Evolutionary conservation across 1,284 basidiomycete genomes (phyloP), one percentile per base, ranked within the genome.

Genomic region (Austroboletus novae-zelandiae): DNA sequence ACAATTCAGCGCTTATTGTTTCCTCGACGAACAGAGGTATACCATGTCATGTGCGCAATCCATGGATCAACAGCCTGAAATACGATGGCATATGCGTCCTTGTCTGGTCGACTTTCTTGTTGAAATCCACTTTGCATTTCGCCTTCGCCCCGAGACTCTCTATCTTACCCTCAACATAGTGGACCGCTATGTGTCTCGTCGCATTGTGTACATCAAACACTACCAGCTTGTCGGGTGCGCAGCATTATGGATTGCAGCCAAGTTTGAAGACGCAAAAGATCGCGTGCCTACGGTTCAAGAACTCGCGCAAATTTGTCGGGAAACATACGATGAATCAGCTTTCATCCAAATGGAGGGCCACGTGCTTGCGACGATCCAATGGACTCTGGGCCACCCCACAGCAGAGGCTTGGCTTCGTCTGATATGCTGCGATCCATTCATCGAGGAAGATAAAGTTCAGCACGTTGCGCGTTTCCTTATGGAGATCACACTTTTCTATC

Each of bases 231-330:
- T 99, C 47, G 97, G 97, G 31, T 99, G 97, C 65, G 93, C 96
- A 13, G 94, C 97, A 18, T 80, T 99, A 5, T 96, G 96, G 94
- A 98, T 99, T 61, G 97, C 97, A 6, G 91, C 97, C 62, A 99
- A 99, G 74, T 99, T 97, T 64, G 97, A 99, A 73, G 97, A 99
- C 67, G 89, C 95, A 39, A 99, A 99, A 74, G 96, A 99, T 68
- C 91, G 94, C 54, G 94, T 99, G 2, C 97, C 97, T 10, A 91
- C 93, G 2, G 91, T 98, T 9, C 84, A 90, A 63, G 96, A 99
- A 61, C 84, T 99, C 51, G 87, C 86, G 49, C 89, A 94, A 65
- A 94, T 98, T 72, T 99, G 95, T 73, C 91, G 89, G 62, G 89
- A 92, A 61, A 91, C 92, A 1, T 98, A 98, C 69, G 94, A 98